Evolutionary conservation across 352 stramenopile genomes (phyloP).

Genomic region (Phytopythium cucurbitacearum): DNA sequence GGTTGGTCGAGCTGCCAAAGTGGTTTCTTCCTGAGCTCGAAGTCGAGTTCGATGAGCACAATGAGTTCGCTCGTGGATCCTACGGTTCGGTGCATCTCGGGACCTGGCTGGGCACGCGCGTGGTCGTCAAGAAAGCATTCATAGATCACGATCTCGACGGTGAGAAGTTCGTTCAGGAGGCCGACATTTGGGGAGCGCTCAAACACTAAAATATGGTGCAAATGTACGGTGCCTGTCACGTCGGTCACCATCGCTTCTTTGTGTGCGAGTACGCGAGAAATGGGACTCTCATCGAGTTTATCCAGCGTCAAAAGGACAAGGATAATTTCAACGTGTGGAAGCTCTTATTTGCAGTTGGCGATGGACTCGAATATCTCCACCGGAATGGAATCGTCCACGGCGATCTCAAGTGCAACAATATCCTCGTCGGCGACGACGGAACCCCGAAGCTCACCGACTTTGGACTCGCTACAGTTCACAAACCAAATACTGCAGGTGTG

Average conservation of each 20-base stretch:
- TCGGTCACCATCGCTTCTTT: slow-evolving; percentile 9
- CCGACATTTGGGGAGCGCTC: slow-evolving; percentile 7
- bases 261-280: slow-evolving; percentile 11
- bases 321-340: slow-evolving; percentile 2
- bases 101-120: slow-evolving; percentile 21
- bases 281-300: slow-evolving; percentile 3
- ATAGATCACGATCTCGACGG: neutral
- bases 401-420: slow-evolving; percentile 11
- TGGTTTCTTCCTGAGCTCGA: slow-evolving; percentile 27
- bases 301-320: neutral
- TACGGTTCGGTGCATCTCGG: slow-evolving; percentile 25
- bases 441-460: slow-evolving; percentile 11
- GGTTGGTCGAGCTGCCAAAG: slow-evolving; percentile 2
- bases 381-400: slow-evolving; percentile 5
- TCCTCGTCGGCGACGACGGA: slow-evolving; percentile 7
- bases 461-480: slow-evolving; percentile 7
- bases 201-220: slow-evolving; percentile 9
- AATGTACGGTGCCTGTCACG: slow-evolving; percentile 12
- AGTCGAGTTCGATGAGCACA: slow-evolving; percentile 16
- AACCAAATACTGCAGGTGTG: neutral
- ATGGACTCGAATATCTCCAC: slow-evolving; percentile 3
- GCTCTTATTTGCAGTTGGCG: slow-evolving; percentile 1
- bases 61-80: slow-evolving; percentile 11
- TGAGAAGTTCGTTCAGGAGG: slow-evolving; percentile 16
- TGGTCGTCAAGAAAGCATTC: slow-evolving; percentile 17